Base-by-base conservation (phyloP, 345 rosid genomes). In the Populus ilicifolia region DNA sequence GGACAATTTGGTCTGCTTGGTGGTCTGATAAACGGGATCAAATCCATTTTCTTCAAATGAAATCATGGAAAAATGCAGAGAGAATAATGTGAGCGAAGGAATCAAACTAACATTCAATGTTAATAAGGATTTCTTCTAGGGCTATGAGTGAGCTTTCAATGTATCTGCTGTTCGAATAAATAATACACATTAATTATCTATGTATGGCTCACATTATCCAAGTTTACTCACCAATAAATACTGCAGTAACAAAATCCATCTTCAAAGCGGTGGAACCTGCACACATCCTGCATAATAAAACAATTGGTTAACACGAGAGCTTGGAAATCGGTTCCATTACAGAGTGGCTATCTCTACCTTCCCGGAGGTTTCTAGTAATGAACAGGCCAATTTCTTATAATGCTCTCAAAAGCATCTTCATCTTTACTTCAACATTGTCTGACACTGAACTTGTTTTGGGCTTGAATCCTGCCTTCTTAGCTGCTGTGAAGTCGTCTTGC, bases 11-110 rank as follows among this genome's bases (percentile, higher is more conserved):
- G 88, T 70, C 66, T 67, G 23, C 36, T 84, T 79, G 80, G 80
- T 70, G 75, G 35, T 41, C 73, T 89, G 41, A 38, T 84, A 2
- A 81, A 77, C 43, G 78, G 64, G 74, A 48, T 89, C 30, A 46
- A 81, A 67, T 83, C 81, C 46, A 33, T 87, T 39, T 86, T 81
- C 77, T 80, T 86, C 76, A 86, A 82, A 77, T 69, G 79, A 82
- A 68, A 23, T 29, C 71, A 71, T 20, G 39, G 13, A 21, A 30
- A 27, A 44, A 56, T 21, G 56, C 18, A 29, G 68, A 77, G 36
- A 12, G 8, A 38, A 5, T 1, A 56, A 63, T 52, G 18, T 11
- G 12, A 46, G 18, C 2, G 50, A 46, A 46, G 50, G 16, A 46
- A 46, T 46, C 50, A 4, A 46, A 44, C 13, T 12, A 46, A 46